phyloP scores from a whole-genome alignment of 73 alveolate species.

The Paramecium octaurelia region DNA sequence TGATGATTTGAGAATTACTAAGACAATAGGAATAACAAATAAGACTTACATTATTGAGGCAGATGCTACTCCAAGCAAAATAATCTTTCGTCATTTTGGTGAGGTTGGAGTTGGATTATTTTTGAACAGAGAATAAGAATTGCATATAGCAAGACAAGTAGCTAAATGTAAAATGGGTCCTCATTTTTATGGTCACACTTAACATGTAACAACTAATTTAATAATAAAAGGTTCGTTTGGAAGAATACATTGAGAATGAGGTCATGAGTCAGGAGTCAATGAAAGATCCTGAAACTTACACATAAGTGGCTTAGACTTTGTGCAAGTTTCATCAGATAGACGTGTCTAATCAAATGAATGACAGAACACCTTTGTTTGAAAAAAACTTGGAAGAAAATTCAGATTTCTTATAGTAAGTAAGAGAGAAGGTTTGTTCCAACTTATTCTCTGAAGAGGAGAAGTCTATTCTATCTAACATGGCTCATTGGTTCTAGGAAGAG shows the following conservation, averaged over 20 bases:
- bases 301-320: slow-evolving; percentile 44
- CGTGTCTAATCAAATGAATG: neutral
- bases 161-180: slow-evolving; percentile 57
- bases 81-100: slow-evolving; percentile 61
- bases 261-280: slow-evolving; percentile 44
- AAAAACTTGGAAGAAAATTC: neutral
- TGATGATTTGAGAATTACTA: neutral
- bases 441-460: neutral
- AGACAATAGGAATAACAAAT: slow-evolving; percentile 45
- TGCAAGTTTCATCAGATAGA: slow-evolving; percentile 54
- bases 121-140: slow-evolving; percentile 53
- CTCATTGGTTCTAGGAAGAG: slow-evolving; percentile 49
- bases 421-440: neutral
- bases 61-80: slow-evolving; percentile 45
- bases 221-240: slow-evolving; percentile 46
- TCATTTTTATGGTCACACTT: slow-evolving; percentile 42
- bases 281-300: slow-evolving; percentile 36
- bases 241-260: slow-evolving; percentile 47
- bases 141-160: neutral
- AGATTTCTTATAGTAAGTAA: neutral
- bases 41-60: slow-evolving; percentile 31
- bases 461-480: neutral
- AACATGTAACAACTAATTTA: neutral
- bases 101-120: slow-evolving; percentile 55
- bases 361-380: slow-evolving; percentile 20